Evolutionary conservation across 306 rosid genomes (phyloP), one percentile per base, ranked within the genome.

Genomic region (Glycyrrhiza uralensis): DNA sequence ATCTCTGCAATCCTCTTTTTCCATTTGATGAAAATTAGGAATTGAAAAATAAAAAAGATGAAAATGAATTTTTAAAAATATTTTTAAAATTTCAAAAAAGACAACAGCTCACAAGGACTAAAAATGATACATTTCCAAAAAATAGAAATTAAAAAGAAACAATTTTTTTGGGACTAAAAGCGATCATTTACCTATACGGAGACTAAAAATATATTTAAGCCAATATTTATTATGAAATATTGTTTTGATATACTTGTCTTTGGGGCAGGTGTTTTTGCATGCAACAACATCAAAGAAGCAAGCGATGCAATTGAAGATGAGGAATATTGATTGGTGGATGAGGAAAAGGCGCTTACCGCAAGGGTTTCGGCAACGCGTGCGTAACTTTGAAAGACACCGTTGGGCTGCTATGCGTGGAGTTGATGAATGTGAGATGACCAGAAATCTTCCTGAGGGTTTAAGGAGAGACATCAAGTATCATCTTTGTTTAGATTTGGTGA

Each of bases 261-360:
- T 3, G 46, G 33, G 3, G 78, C 58, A 92, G 98, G 98, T 92
- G 46, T 92, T 92, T 90, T 66, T 92, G 80, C 92, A 92, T 81
- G 98, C 98, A 55, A 92, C 96, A 1, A 90, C 98, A 36, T 92
- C 96, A 24, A 92, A 92, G 85, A 92, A 92, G 56, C 98, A 88
- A 77, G 95, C 89, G 32, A 92, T 90, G 98, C 98, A 92, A 63
- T 47, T 92, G 82, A 86, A 82, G 85, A 92, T 92, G 95, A 92
- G 98, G 76, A 92, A 92, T 42, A 69, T 92, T 66, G 98, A 92
- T 66, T 92, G 96, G 98, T 92, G 98, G 98, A 90, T 92, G 98
- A 86, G 90, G 80, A 92, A 85, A 80, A 81, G 94, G 77, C 75
- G 56, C 0, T 74, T 92, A 81, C 98, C 98, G 0, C 85, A 51